Conservation (phyloP, 441 rosid species). For the Capsella rubella region DNA sequence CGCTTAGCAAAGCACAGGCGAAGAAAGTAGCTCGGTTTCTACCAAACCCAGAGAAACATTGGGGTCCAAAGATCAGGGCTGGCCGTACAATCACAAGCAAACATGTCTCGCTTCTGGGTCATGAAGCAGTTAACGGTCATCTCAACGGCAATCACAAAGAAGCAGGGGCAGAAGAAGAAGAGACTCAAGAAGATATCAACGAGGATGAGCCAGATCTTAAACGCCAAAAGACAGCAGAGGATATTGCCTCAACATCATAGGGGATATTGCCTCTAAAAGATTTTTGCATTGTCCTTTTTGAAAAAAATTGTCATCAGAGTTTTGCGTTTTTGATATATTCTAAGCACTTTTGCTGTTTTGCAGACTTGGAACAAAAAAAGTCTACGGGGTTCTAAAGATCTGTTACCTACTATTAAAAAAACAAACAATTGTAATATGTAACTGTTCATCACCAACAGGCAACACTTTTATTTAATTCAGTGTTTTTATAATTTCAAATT, state of each 20-base stretch:
- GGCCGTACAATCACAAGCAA: constrained; percentile 95
- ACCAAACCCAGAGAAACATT: constrained; percentile 96
- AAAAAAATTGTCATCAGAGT: neutral
- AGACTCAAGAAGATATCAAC: constrained; percentile 40
- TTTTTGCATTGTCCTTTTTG: constrained; percentile 2
- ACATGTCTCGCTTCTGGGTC: constrained; percentile 91
- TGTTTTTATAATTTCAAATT: neutral
- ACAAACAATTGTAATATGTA: neutral
- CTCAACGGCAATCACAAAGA: constrained; percentile 56
- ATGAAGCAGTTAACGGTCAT: constrained; percentile 83
- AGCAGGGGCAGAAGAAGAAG: constrained; percentile 53
- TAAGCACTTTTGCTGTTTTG: constrained; percentile 3
- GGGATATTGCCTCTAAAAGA: neutral
- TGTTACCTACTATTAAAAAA: neutral
- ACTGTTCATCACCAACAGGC: neutral
- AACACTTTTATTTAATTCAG: too few relatives aligned
- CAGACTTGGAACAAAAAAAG: neutral
- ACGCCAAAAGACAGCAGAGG: constrained; percentile 42
- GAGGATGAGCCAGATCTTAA: constrained; percentile 40
- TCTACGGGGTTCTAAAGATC: neutral
- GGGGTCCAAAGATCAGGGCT: constrained; percentile 98
- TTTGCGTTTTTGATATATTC: constrained; percentile 7
- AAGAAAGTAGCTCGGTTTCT: constrained; percentile 93
- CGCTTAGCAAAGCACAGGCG: constrained; percentile 93
- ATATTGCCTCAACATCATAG: constrained; percentile 39